phyloP scores from a whole-genome alignment of 2,329 filamentous ascomycete genomes.

The Dryadomyces sulphureus region DNA sequence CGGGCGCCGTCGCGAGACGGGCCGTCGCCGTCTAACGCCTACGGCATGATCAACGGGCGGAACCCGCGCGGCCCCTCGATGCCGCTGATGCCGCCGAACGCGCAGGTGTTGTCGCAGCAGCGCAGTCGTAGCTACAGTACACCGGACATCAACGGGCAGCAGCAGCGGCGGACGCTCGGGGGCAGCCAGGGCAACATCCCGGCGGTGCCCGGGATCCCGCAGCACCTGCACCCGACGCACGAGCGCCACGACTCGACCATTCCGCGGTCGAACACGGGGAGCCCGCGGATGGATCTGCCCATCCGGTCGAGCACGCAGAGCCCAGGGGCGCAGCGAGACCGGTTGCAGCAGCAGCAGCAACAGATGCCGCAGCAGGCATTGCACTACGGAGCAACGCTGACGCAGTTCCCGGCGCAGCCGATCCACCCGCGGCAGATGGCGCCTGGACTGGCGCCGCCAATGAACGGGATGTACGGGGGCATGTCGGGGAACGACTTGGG shows the following conservation, averaged over 20 bases:
- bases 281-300: conserved; percentile 54
- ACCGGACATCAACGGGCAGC: conserved; percentile 72
- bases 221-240: conserved; percentile 47
- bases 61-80: conserved; percentile 65
- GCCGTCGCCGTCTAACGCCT: conserved; percentile 46
- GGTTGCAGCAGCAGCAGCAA: conserved; percentile 23
- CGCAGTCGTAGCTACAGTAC: conserved; percentile 86
- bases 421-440: conserved; percentile 33
- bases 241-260: conserved; percentile 41
- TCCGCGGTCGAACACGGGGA: conserved; percentile 68
- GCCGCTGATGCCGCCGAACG: conserved; percentile 46
- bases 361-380: conserved; percentile 33
- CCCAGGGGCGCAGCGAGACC: conserved; percentile 50
- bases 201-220: conserved; percentile 61
- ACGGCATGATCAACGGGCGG: conserved; percentile 40
- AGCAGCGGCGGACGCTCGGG: conserved; percentile 41
- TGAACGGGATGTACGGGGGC: background rate
- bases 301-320: conserved; percentile 57
- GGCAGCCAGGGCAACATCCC: conserved; percentile 42
- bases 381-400: conserved; percentile 34
- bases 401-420: conserved; percentile 41
- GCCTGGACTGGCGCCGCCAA: conserved; percentile 19
- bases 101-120: conserved; percentile 44
- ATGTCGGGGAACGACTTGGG: conserved; percentile 15
- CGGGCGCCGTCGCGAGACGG: conserved; percentile 69